Conservation (phyloP, 2,329 filamentous ascomycete genomes). For the Diaporthe citri region DNA sequence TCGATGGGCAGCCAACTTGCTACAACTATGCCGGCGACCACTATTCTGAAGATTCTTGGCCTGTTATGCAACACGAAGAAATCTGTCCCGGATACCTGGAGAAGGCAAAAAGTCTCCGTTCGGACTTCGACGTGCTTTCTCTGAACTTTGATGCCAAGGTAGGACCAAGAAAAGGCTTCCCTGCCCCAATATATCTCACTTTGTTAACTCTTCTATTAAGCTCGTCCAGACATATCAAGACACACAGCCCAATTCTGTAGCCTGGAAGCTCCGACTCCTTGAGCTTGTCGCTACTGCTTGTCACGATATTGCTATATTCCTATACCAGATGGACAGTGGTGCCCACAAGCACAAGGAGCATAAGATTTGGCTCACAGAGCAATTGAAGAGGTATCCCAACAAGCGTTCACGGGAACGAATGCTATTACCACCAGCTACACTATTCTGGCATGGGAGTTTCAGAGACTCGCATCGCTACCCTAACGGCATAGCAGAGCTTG, state of each 20-base stretch:
- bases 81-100: neutral
- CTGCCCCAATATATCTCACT: too few species aligned
- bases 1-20: neutral
- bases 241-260: neutral
- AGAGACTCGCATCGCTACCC: neutral
- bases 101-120: neutral
- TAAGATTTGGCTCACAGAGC: neutral
- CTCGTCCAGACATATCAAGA: neutral
- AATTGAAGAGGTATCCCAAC: neutral
- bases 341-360: neutral
- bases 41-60: neutral
- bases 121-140: neutral
- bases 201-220: neutral
- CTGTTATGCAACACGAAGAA: neutral
- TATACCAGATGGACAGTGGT: neutral
- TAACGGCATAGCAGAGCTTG: neutral
- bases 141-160: neutral
- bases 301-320: constrained; percentile 5
- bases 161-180: neutral
- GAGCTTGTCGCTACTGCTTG: neutral
- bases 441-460: neutral
- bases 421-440: neutral
- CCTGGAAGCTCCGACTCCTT: neutral
- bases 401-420: neutral
- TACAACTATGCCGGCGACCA: neutral